These are phyloP conservation scores for Microsporum audouinii DNA, from an alignment of 2,329 filamentous ascomycete species.

Conservation along the genomic window DNA sequence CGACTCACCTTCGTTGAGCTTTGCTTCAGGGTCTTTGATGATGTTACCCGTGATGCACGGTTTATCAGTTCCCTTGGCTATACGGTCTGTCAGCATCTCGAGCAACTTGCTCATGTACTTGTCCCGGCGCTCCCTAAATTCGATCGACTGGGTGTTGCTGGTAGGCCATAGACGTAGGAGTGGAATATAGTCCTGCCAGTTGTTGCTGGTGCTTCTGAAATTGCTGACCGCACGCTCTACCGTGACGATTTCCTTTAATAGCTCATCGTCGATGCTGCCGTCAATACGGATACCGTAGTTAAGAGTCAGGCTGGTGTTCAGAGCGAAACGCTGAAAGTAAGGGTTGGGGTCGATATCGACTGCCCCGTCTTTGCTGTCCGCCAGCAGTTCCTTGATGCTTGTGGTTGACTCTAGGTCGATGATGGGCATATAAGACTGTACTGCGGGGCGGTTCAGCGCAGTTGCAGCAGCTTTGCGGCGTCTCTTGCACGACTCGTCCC, in stretches of 20 bases:
- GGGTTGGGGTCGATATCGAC: constrained; percentile 58
- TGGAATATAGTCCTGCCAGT: constrained; percentile 78
- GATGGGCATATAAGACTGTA: constrained; percentile 71
- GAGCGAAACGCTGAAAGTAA: constrained; percentile 63
- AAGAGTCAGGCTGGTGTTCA: constrained; percentile 65
- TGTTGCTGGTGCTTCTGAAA: constrained; percentile 67
- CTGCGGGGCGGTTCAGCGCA: constrained; percentile 62
- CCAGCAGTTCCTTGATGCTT: constrained; percentile 60
- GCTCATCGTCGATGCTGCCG: constrained; percentile 54
- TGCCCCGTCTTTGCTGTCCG: constrained; percentile 51
- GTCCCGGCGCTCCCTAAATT: constrained; percentile 58
- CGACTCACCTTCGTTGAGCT: constrained; percentile 51
- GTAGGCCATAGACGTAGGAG: constrained; percentile 54
- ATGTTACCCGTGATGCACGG: constrained; percentile 61
- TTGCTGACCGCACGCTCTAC: constrained; percentile 67
- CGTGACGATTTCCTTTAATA: constrained; percentile 61
- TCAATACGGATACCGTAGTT: constrained; percentile 70
- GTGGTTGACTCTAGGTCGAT: constrained; percentile 64
- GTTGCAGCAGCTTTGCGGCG: constrained; percentile 68
- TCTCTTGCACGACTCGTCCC: constrained; percentile 69
- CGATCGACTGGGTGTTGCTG: constrained; percentile 50
- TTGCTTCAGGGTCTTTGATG: constrained; percentile 56
- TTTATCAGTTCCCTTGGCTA: constrained; percentile 52
- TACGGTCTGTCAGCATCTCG: constrained; percentile 48
- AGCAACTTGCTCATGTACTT: constrained; percentile 52